Evolutionary conservation across 23 red algal species (phyloP).

Genomic region (Porphyridium purpureum): DNA sequence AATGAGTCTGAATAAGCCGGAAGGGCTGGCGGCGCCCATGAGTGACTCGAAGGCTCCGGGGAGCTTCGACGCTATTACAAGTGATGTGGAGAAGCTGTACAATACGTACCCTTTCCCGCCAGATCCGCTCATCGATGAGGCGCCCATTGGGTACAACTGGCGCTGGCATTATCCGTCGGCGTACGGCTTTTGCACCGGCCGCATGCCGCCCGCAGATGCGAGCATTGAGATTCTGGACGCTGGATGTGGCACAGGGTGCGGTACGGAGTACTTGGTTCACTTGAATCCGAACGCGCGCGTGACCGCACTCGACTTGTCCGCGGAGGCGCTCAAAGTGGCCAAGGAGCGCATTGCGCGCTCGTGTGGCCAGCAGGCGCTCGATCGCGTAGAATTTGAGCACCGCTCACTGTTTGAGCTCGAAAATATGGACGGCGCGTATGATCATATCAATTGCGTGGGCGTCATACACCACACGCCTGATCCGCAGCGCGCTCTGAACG

Average conservation of each 20-base stretch:
- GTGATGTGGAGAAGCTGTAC: slow-evolving; percentile 56
- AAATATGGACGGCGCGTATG: slow-evolving; percentile 65
- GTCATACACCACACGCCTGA: slow-evolving; percentile 98
- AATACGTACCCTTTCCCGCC: slow-evolving; percentile 90
- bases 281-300: slow-evolving; percentile 73
- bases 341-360: slow-evolving; percentile 49
- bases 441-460: slow-evolving; percentile 96
- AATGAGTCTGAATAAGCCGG: too few relatives aligned
- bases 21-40: too few relatives aligned
- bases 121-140: slow-evolving; percentile 65
- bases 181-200: slow-evolving; percentile 77
- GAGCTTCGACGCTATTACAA: too few relatives aligned
- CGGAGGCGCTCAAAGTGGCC: slow-evolving; percentile 56
- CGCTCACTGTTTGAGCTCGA: slow-evolving; percentile 51
- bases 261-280: slow-evolving; percentile 87
- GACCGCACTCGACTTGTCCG: slow-evolving; percentile 67
- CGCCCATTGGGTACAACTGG: slow-evolving; percentile 99
- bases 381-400: slow-evolving; percentile 31
- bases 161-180: slow-evolving; percentile 97
- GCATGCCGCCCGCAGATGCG: slow-evolving; percentile 10
- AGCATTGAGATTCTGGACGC: slow-evolving; percentile 75
- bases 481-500: slow-evolving; percentile 47
- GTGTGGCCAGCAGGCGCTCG: slow-evolving; percentile 13
- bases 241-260: slow-evolving; percentile 90
- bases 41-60: too few relatives aligned